Evolutionary conservation across 2,329 filamentous ascomycete species (phyloP).

Genomic region (Colletotrichum truncatum): DNA sequence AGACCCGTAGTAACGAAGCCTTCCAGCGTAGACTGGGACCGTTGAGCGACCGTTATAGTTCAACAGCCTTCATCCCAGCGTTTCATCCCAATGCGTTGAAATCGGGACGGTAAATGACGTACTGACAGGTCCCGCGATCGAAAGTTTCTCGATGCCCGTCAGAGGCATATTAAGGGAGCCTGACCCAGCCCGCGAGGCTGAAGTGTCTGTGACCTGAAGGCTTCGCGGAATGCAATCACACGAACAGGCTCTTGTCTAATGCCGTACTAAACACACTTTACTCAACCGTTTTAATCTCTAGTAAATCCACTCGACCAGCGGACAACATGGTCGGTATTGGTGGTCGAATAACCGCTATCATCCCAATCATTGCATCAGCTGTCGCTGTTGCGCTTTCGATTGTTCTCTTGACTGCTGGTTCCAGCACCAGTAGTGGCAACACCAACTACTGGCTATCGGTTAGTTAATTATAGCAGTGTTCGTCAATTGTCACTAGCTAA

Average conservation of each 20-base stretch:
- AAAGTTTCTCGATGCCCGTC: slow-evolving; percentile 7
- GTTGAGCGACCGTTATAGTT: slow-evolving; percentile 1
- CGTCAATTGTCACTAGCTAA: rapidly evolving
- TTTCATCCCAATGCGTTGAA: slow-evolving; percentile 22
- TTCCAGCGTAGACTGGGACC: background rate
- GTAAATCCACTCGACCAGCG: background rate
- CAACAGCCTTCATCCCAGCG: slow-evolving; percentile 27
- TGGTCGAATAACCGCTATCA: slow-evolving; percentile 15
- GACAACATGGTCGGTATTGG: slow-evolving; percentile 21
- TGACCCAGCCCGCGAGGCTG: background rate
- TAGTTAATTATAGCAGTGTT: background rate
- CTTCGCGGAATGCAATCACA: background rate
- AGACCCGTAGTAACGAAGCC: background rate
- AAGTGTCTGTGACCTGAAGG: background rate
- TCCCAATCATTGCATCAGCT: slow-evolving; percentile 24
- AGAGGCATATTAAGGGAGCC: slow-evolving; percentile 23
- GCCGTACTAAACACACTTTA: background rate
- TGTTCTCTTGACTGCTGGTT: slow-evolving; percentile 20
- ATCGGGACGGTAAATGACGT: slow-evolving; percentile 22
- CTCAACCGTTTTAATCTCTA: background rate
- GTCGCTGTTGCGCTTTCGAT: slow-evolving; percentile 47
- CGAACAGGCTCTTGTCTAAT: background rate
- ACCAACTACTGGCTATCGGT: slow-evolving; percentile 29
- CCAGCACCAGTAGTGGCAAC: slow-evolving; percentile 3
- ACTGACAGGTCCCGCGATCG: slow-evolving; percentile 24